phyloP scores from a whole-genome alignment of 2,329 filamentous ascomycete species.

The Aaosphaeria arxii region DNA sequence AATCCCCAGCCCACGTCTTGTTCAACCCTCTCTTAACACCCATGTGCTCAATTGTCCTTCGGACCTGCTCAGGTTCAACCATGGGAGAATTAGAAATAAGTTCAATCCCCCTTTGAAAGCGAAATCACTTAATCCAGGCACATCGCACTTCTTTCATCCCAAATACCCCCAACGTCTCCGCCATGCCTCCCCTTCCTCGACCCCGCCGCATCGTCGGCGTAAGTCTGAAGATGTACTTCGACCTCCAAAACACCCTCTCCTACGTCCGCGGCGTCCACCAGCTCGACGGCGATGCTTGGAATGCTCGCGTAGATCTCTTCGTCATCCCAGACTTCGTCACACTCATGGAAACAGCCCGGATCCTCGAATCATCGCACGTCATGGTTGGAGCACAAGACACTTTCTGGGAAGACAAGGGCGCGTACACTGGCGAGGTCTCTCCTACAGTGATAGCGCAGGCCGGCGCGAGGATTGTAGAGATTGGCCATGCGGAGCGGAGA shows the following conservation, averaged over 20 bases:
- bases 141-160: too few species aligned
- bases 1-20: too few species aligned
- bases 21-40: too few species aligned
- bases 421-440: slow-evolving; percentile 77
- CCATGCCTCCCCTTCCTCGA: slow-evolving; percentile 29
- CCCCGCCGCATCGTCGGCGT: slow-evolving; percentile 67
- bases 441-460: slow-evolving; percentile 64
- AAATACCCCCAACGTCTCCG: neutral
- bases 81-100: too few species aligned
- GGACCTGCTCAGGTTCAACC: too few species aligned
- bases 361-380: slow-evolving; percentile 53
- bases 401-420: slow-evolving; percentile 66
- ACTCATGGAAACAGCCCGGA: slow-evolving; percentile 52
- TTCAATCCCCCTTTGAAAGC: too few species aligned
- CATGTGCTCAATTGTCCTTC: too few species aligned
- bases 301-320: slow-evolving; percentile 64
- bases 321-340: slow-evolving; percentile 76
- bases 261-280: slow-evolving; percentile 44
- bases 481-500: slow-evolving; percentile 78
- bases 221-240: slow-evolving; percentile 79
- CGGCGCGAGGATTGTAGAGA: slow-evolving; percentile 70
- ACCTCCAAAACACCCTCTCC: slow-evolving; percentile 57
- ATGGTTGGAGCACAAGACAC: slow-evolving; percentile 74
- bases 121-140: too few species aligned
- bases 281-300: slow-evolving; percentile 53